Evolutionary conservation across 106 monocot genomes (phyloP), one percentile per base, ranked within the genome.

Genomic region (Dendrobium officinale): DNA sequence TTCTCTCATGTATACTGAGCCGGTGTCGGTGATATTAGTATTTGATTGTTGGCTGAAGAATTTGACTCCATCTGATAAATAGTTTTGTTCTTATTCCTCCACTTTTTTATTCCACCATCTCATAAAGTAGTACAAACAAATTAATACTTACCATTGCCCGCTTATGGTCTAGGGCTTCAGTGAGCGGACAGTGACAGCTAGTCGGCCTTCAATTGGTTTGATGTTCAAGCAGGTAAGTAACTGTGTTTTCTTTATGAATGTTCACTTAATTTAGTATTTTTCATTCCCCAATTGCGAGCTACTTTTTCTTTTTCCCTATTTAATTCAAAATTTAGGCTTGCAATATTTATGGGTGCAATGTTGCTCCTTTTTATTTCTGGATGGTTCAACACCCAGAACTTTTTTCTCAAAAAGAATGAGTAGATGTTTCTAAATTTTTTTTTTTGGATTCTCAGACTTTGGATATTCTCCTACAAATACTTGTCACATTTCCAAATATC

Each of bases 171-270:
- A 96, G 96, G 96, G 96, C 24, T 96, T 96, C 73, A 93, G 77
- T 59, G 96, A 93, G 82, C 85, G 90, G 59, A 90, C 92, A 83
- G 86, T 91, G 27, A 91, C 82, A 72, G 80, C 77, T 79, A 98
- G 76, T 83, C 86, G 97, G 24, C 97, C 97, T 54, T 84, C 89
- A 72, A 87, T 98, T 80, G 94, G 94, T 1, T 61, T 78, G 29
- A 98, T 98, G 97, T 98, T 98, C 79, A 98, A 92, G 84, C 87
- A 95, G 90, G 97, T 84, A 84, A 80, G 51, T 61, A 45, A 2
- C 41, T 58, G 16, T 19, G 19, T 29, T 42, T 58, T 45, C 15
- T 45, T 67, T 67, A 18, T 79, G 20, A 43, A 44, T 42, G 18
- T 20, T 43, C 42, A 44, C 41, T 20, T 75, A 20, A 17, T n/a